Conservation (phyloP, 2,329 filamentous ascomycete genomes). For the Cadophora sp. region DNA sequence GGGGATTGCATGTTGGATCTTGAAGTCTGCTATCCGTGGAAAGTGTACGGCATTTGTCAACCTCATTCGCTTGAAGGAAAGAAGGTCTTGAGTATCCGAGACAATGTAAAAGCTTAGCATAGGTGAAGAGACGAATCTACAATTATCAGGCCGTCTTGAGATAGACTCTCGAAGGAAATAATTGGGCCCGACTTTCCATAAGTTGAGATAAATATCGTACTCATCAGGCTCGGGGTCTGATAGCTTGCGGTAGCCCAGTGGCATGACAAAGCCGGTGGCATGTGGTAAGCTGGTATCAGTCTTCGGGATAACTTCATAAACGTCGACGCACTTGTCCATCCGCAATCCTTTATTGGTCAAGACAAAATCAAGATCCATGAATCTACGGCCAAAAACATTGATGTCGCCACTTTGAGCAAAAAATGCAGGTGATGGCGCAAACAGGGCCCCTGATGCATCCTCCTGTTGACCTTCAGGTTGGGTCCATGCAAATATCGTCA, state of each 20-base stretch:
- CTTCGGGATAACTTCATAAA: not conserved
- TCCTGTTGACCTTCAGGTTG: not conserved
- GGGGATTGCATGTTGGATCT: slow-evolving; percentile 7
- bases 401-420: slow-evolving; percentile 1
- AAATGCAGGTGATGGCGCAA: slow-evolving; percentile 9
- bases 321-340: slow-evolving; percentile 7
- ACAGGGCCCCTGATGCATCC: not conserved
- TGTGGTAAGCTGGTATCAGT: not conserved
- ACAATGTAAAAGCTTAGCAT: slow-evolving; percentile 1
- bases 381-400: not conserved
- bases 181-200: slow-evolving; percentile 14
- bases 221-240: not conserved
- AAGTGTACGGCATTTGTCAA: not conserved
- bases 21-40: not conserved
- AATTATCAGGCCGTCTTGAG: not conserved
- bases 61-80: not conserved
- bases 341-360: slow-evolving; percentile 20
- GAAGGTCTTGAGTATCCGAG: not conserved
- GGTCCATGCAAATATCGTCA: slow-evolving; percentile 45
- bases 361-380: slow-evolving; percentile 4
- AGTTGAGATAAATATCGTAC: not conserved
- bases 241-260: not conserved
- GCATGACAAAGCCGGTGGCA: not conserved
- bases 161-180: slow-evolving; percentile 15
- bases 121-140: too few species aligned